These are phyloP conservation scores for Fusarium sambucinum DNA, from an alignment of 2,329 filamentous ascomycete genomes.

Conservation along the genomic window DNA sequence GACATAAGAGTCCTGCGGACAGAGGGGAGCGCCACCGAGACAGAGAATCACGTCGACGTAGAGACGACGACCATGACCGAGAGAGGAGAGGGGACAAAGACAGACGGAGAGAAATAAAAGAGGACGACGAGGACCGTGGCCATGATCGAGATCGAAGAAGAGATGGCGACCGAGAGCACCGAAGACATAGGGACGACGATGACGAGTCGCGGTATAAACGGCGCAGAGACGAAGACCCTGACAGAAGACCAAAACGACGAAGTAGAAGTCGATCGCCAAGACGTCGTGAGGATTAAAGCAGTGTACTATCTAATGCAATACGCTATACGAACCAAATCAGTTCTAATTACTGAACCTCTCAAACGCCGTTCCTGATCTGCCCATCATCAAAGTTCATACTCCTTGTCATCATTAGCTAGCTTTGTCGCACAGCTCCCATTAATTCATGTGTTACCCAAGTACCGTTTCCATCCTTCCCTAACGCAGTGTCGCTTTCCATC, in stretches of 20 bases:
- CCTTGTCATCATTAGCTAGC: conserved; percentile 14
- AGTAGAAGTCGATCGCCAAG: conserved; percentile 60
- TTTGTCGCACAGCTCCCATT: neutral
- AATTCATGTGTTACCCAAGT: conserved; percentile 64
- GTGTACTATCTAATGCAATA: conserved; percentile 41
- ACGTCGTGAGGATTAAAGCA: conserved; percentile 46
- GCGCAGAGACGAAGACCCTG: conserved; percentile 47
- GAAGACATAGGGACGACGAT: conserved; percentile 49
- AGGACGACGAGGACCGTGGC: conserved; percentile 45
- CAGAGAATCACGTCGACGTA: conserved; percentile 48
- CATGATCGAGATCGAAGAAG: conserved; percentile 44
- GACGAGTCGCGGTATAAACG: conserved; percentile 47
- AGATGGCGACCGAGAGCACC: conserved; percentile 44
- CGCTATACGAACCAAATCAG: conserved; percentile 28
- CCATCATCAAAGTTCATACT: conserved; percentile 23
- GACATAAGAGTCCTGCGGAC: conserved; percentile 53
- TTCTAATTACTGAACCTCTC: conserved; percentile 33
- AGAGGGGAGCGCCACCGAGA: conserved; percentile 47
- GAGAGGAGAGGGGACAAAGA: conserved; percentile 47
- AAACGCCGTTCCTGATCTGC: conserved; percentile 43
- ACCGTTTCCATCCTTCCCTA: conserved; percentile 85
- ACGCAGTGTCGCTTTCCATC: conserved; percentile 75
- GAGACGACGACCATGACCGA: conserved; percentile 48
- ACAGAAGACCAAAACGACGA: conserved; percentile 46
- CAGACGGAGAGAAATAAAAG: conserved; percentile 23